A percentile compares a stretch with the other conserved stretches of the same genome.
These are phyloP conservation scores for Phyllosticta citribraziliensis DNA, from an alignment of 2,329 filamentous ascomycete species.

Conservation along the genomic window DNA sequence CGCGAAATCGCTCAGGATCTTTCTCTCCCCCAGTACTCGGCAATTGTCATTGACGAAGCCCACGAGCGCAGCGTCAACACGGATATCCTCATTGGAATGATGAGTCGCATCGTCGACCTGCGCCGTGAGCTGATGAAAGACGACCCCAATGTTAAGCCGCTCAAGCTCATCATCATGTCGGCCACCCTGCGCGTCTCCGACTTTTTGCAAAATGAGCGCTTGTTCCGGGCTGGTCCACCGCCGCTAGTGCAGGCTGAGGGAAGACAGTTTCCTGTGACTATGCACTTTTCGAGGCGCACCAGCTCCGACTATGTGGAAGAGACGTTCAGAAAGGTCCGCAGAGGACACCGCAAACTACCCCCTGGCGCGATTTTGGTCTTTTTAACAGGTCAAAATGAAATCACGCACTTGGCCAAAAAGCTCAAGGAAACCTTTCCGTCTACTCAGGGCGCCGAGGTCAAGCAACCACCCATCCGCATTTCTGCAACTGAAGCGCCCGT, in stretches of 20 bases:
- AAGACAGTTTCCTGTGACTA: slow-evolving; percentile 79
- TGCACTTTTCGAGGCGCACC: slow-evolving; percentile 79
- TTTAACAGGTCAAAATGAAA: slow-evolving; percentile 88
- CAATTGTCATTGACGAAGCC: slow-evolving; percentile 90
- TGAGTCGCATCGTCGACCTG: slow-evolving; percentile 83
- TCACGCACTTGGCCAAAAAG: slow-evolving; percentile 68
- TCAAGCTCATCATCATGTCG: slow-evolving; percentile 97
- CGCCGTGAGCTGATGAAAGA: slow-evolving; percentile 65
- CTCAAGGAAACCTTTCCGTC: slow-evolving; percentile 58
- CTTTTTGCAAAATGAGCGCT: slow-evolving; percentile 69
- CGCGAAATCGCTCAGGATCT: slow-evolving; percentile 89
- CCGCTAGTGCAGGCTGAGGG: slow-evolving; percentile 86
- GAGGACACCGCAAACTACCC: slow-evolving; percentile 82
- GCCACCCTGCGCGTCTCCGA: slow-evolving; percentile 87
- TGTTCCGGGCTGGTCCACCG: slow-evolving; percentile 66
- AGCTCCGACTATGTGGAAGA: slow-evolving; percentile 85
- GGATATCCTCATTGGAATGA: slow-evolving; percentile 94
- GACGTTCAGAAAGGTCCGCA: slow-evolving; percentile 74
- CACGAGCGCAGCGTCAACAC: slow-evolving; percentile 97
- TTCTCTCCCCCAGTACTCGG: slow-evolving; percentile 78
- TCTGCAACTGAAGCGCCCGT: slow-evolving; percentile 67
- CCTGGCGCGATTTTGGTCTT: slow-evolving; percentile 89
- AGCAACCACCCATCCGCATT: slow-evolving; percentile 60
- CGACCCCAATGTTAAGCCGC: slow-evolving; percentile 56
- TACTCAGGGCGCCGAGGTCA: slow-evolving; percentile 36